Base-by-base conservation (phyloP, 495 filamentous ascomycete genomes). In the Poronia punctata region DNA sequence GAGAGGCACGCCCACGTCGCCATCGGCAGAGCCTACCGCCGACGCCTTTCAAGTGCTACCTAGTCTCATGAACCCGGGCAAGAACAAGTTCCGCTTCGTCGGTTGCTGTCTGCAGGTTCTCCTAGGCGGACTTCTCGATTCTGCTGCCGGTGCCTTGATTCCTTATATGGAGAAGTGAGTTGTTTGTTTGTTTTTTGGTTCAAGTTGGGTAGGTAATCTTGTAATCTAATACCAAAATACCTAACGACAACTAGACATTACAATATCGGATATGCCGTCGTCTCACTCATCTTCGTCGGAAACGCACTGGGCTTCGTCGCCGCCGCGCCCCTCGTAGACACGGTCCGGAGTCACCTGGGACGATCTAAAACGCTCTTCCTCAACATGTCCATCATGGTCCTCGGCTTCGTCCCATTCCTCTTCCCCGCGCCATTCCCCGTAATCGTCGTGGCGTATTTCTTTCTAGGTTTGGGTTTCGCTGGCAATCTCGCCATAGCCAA, bases 251-350 rank as follows among this genome's bases (percentile, higher is more conserved):
- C 18, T 23, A 70, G 67, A 12, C 46, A 82, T 41, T 90, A 88
- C 52, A 39, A 64, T 34, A 83, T 89, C 35, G 79, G 76, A 37
- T 88, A 88, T 45, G 78, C 81, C 5, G 53, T 84, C 16, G 80
- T 88, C 17, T 86, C 85, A 8, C 60, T 88, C 6, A 80, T 94
- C 50, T 92, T 89, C 67, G 72, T 95, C 18, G 70, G 79, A 27
- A 85, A 84, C 47, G 86, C 87, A 0, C 35, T 82, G 11, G 86
- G 86, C 15, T 93, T 87, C 64, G 79, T 88, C 50, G 50, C 70
- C 29, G 82, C 82, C 3, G 84, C 84, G 2, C 77, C 82, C 17
- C 66, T 79, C 44, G 75, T 78, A 25, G 75, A 82, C 50, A 64
- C 56, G 29, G 50, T 74, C n/a, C 61, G 71, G 23, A 59, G 79